Percentiles rank a stretch among this genome's conserved stretches.
Conservation (phyloP, 768 basidiomycete species). For the Boletus pseudopeckii region DNA sequence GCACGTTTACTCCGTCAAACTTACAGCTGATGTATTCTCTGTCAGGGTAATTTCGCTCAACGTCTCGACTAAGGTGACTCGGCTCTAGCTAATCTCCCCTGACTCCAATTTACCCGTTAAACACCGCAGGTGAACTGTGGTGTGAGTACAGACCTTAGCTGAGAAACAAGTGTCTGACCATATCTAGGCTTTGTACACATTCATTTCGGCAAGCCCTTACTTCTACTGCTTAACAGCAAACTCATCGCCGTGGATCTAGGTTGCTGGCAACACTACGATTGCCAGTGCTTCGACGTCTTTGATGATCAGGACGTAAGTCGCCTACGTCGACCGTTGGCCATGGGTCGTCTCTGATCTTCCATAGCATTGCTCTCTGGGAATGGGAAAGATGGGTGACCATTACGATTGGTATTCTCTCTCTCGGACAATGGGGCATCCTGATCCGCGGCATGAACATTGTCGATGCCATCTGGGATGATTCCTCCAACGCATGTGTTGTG, state of each 20-base stretch:
- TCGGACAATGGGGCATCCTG: conserved; percentile 64
- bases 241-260: conserved; percentile 11
- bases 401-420: conserved; percentile 49
- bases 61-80: conserved; percentile 35
- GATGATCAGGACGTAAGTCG: conserved; percentile 60
- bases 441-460: conserved; percentile 70
- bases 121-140: conserved; percentile 51
- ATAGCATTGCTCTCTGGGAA: conserved; percentile 69
- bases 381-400: conserved; percentile 48
- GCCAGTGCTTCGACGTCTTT: conserved; percentile 47
- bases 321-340: conserved; percentile 8
- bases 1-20: not conserved
- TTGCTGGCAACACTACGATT: conserved; percentile 27
- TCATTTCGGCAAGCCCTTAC: conserved; percentile 52
- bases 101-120: not conserved
- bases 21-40: not conserved
- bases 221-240: not conserved
- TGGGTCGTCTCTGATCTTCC: conserved; percentile 20
- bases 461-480: conserved; percentile 48
- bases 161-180: conserved; percentile 1
- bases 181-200: conserved; percentile 58
- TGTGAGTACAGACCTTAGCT: conserved; percentile 34
- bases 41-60: conserved; percentile 57
- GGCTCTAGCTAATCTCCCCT: not conserved
- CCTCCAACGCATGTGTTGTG: conserved; percentile 45